Percentiles rank a stretch among this genome's conserved stretches.
phyloP scores from a whole-genome alignment of 176 grass and related monocot genomes.

The Avena sativa region DNA sequence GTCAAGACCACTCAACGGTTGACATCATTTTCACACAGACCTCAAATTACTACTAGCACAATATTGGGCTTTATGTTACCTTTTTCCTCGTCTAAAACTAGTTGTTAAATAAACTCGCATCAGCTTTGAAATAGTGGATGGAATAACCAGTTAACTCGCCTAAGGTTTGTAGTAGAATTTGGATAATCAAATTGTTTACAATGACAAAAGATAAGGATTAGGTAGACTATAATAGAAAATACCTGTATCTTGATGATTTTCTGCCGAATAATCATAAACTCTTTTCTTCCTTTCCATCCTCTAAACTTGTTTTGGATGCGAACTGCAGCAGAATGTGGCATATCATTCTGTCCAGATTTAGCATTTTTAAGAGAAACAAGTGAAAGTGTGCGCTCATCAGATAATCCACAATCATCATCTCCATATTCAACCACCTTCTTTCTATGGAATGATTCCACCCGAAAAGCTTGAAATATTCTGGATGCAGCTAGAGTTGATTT shows the following conservation, averaged over 20 bases:
- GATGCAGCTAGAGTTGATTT: constrained; percentile 98
- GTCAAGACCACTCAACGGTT: not conserved
- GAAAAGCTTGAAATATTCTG: constrained; percentile 97
- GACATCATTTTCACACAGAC: not conserved
- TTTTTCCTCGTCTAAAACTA: constrained; percentile 24
- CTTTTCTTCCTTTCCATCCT: constrained; percentile 98
- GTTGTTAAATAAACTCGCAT: constrained; percentile 9
- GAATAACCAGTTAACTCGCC: not conserved
- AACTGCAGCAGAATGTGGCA: constrained; percentile 81
- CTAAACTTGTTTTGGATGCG: constrained; percentile 98
- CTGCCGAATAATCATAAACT: constrained; percentile 92
- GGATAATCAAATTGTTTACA: not conserved
- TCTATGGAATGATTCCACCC: constrained; percentile 95
- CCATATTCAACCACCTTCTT: constrained; percentile 88
- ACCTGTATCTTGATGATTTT: constrained; percentile 99
- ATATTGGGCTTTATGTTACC: not conserved
- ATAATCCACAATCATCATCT: constrained; percentile 79
- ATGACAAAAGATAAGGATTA: not conserved
- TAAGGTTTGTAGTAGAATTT: not conserved
- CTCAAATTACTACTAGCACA: not conserved
- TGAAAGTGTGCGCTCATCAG: constrained; percentile 78
- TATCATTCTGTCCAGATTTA: constrained; percentile 67
- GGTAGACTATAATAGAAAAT: constrained; percentile 19
- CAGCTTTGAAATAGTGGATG: not conserved
- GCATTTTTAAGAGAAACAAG: constrained; percentile 77